Conservation (phyloP, 1,284 basidiomycete genomes). For the Trichosporon sp. region DNA sequence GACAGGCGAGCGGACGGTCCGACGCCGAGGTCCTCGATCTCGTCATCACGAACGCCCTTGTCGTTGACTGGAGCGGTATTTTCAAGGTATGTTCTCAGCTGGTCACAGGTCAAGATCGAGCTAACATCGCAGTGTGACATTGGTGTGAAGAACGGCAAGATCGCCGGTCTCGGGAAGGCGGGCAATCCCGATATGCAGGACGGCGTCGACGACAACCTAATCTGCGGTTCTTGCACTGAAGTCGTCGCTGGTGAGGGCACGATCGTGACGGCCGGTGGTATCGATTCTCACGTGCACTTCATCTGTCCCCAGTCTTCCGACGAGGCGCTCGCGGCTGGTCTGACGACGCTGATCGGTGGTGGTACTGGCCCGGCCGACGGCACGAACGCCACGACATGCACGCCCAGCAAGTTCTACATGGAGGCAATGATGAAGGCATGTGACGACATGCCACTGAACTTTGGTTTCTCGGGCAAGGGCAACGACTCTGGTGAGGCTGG, state of each 20-base stretch:
- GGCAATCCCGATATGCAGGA: slow-evolving; percentile 96
- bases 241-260: slow-evolving; percentile 88
- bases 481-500: slow-evolving; percentile 77
- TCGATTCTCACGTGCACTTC: slow-evolving; percentile 91
- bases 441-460: slow-evolving; percentile 87
- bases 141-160: slow-evolving; percentile 81
- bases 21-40: slow-evolving; percentile 77
- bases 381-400: slow-evolving; percentile 93
- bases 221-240: slow-evolving; percentile 86
- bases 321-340: slow-evolving; percentile 63
- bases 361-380: slow-evolving; percentile 92
- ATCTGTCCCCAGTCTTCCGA: slow-evolving; percentile 87
- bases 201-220: slow-evolving; percentile 70
- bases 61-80: slow-evolving; percentile 93
- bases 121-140: slow-evolving; percentile 77
- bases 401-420: slow-evolving; percentile 84
- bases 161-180: slow-evolving; percentile 90
- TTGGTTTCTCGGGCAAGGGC: slow-evolving; percentile 90
- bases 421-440: slow-evolving; percentile 83
- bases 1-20: slow-evolving; percentile 77
- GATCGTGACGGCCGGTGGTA: slow-evolving; percentile 88
- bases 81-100: slow-evolving; percentile 68
- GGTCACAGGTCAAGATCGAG: background rate
- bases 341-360: slow-evolving; percentile 87
- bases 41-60: slow-evolving; percentile 91